A percentile compares a stretch with the other conserved stretches of the same genome.
Conservation (phyloP, 768 basidiomycete species). For the Coprinellus micaceus region DNA sequence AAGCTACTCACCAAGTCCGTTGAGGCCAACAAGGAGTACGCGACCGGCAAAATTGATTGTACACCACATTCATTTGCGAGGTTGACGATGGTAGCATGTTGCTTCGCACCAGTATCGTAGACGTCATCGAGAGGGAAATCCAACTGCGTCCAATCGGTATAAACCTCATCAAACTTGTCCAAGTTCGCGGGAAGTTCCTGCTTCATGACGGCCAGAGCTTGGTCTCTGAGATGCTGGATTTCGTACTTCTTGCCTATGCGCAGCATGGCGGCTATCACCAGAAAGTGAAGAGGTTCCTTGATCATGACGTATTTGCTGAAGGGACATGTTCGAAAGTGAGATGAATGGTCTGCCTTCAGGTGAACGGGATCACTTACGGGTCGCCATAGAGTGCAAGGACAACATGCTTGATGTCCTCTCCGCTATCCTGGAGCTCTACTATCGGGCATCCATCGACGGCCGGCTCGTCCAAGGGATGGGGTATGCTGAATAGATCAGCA, state of each 20-base stretch:
- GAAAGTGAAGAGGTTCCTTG: slow-evolving; percentile 15
- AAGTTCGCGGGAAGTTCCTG: background rate
- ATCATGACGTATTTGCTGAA: too few relatives aligned
- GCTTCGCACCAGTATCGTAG: background rate
- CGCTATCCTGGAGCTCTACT: background rate
- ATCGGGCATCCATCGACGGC: background rate
- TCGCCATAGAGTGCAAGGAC: background rate
- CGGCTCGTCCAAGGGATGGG: background rate
- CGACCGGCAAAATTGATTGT: background rate
- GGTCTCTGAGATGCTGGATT: background rate
- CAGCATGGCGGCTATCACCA: background rate
- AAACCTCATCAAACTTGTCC: background rate
- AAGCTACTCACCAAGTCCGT: background rate
- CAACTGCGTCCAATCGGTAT: background rate
- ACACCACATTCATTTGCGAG: background rate
- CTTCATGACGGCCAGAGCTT: background rate
- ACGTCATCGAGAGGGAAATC: background rate
- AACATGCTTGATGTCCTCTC: background rate
- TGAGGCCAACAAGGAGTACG: background rate
- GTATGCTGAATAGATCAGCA: slow-evolving; percentile 3
- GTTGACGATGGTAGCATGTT: too few relatives aligned
- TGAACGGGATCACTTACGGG: background rate
- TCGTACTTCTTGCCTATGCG: background rate
- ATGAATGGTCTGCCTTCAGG: too few relatives aligned
- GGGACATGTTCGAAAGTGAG: too few relatives aligned